These are phyloP conservation scores for Myriosclerotinia curreyana DNA, from an alignment of 2,329 filamentous ascomycete genomes.

Conservation along the genomic window DNA sequence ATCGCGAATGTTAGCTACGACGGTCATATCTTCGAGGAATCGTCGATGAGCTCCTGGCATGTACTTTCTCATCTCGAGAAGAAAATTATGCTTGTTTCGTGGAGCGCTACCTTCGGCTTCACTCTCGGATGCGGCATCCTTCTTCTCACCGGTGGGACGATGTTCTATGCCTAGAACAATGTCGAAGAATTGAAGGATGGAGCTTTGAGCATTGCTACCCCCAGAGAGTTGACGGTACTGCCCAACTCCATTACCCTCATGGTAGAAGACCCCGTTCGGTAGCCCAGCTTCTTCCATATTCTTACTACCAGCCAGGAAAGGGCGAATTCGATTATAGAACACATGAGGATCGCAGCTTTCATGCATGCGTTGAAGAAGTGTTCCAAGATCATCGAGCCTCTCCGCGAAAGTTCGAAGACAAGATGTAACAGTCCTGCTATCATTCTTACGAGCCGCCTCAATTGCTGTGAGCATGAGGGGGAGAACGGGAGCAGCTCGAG, in stretches of 20 bases:
- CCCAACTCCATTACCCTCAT: slow-evolving; percentile 65
- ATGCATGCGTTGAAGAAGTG: slow-evolving; percentile 82
- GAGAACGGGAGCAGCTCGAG: slow-evolving; percentile 81
- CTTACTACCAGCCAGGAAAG: slow-evolving; percentile 92
- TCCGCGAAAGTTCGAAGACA: slow-evolving; percentile 83
- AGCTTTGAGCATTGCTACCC: slow-evolving; percentile 95
- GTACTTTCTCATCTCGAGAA: slow-evolving; percentile 93
- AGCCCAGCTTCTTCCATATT: slow-evolving; percentile 96
- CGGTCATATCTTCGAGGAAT: slow-evolving; percentile 77
- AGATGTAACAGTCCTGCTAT: slow-evolving; percentile 68
- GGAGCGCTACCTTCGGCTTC: slow-evolving; percentile 47
- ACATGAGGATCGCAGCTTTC: slow-evolving; percentile 91
- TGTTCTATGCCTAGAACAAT: slow-evolving; percentile 87
- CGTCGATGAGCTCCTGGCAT: slow-evolving; percentile 93
- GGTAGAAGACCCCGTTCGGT: slow-evolving; percentile 82
- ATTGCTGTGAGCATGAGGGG: slow-evolving; percentile 88
- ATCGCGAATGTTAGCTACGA: slow-evolving; percentile 80
- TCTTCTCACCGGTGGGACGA: slow-evolving; percentile 77
- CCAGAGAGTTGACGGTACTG: slow-evolving; percentile 83
- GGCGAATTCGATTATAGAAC: slow-evolving; percentile 95
- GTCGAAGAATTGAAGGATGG: slow-evolving; percentile 96
- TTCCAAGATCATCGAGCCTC: slow-evolving; percentile 78
- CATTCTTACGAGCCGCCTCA: slow-evolving; percentile 67
- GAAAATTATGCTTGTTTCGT: slow-evolving; percentile 76
- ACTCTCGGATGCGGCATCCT: slow-evolving; percentile 46